Evolutionary conservation across 1,139 yeast species (phyloP).

Genomic region (Candida glucosophila): DNA sequence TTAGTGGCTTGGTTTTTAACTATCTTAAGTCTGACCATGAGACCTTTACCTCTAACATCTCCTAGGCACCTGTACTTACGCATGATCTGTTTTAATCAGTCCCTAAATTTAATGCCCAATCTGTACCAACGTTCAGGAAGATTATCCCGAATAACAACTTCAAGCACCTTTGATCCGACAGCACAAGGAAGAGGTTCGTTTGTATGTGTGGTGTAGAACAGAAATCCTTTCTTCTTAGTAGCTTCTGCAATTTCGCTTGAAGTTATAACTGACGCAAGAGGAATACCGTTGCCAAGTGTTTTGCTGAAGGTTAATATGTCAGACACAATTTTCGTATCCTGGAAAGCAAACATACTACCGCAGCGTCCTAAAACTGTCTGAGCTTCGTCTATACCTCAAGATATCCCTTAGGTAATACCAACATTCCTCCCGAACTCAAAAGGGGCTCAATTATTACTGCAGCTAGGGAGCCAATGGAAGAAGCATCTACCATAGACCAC

Average conservation of each 20-base stretch:
- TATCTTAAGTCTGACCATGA: conserved; percentile 52
- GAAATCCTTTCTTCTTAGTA: conserved; percentile 74
- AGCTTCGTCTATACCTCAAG: conserved; percentile 60
- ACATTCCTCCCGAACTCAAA: conserved; percentile 8
- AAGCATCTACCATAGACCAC: conserved; percentile 9
- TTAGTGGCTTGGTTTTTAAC: conserved; percentile 8
- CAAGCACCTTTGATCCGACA: conserved; percentile 61
- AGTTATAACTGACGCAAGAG: conserved; percentile 78
- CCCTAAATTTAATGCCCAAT: conserved; percentile 42
- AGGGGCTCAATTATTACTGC: conserved; percentile 8
- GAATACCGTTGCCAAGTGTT: conserved; percentile 88
- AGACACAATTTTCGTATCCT: conserved; percentile 58
- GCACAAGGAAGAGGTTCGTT: conserved; percentile 82
- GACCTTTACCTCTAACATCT: conserved; percentile 73
- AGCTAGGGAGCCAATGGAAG: too few species aligned
- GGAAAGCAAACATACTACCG: conserved; percentile 83
- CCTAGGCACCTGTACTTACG: conserved; percentile 42
- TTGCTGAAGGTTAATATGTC: conserved; percentile 82
- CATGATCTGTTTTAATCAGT: conserved; percentile 39
- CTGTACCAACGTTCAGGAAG: conserved; percentile 45
- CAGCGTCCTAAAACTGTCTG: conserved; percentile 87
- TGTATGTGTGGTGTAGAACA: conserved; percentile 63
- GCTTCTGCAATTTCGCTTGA: conserved; percentile 59
- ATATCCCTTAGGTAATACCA: conserved; percentile 11
- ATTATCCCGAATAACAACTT: conserved; percentile 43